Conservation (phyloP, 2,329 filamentous ascomycete species). For the Trichoderma cornu-damae region DNA sequence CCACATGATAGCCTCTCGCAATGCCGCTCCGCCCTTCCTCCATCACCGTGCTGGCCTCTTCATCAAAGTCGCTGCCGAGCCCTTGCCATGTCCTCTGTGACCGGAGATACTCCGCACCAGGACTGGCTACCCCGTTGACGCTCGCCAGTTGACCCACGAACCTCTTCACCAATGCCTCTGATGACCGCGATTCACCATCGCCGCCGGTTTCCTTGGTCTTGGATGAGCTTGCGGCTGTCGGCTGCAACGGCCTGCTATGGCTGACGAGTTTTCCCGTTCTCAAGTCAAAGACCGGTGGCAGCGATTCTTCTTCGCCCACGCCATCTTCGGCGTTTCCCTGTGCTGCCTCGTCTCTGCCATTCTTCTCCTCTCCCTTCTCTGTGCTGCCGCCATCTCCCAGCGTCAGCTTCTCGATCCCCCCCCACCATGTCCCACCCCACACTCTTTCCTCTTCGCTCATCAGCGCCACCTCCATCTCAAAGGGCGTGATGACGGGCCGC, state of each 20-base stretch:
- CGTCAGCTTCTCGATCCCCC: slow-evolving; percentile 70
- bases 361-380: slow-evolving; percentile 21
- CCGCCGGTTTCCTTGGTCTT: slow-evolving; percentile 23
- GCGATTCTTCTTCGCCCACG: slow-evolving; percentile 62
- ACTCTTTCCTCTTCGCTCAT: slow-evolving; percentile 68
- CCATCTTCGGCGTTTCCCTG: slow-evolving; percentile 38
- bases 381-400: slow-evolving; percentile 26
- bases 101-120: slow-evolving; percentile 80
- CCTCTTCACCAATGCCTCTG: slow-evolving; percentile 52
- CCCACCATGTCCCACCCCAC: slow-evolving; percentile 87
- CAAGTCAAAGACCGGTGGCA: slow-evolving; percentile 86
- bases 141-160: slow-evolving; percentile 63
- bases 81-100: slow-evolving; percentile 87
- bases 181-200: slow-evolving; percentile 13
- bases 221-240: slow-evolving; percentile 30
- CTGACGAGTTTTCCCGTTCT: slow-evolving; percentile 79
- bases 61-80: slow-evolving; percentile 76
- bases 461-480: slow-evolving; percentile 78
- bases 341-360: slow-evolving; percentile 22
- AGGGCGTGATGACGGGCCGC: slow-evolving; percentile 88
- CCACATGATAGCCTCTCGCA: slow-evolving; percentile 80
- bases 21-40: slow-evolving; percentile 85
- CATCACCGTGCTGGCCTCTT: slow-evolving; percentile 59
- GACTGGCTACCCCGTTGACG: slow-evolving; percentile 82
- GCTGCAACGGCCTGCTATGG: slow-evolving; percentile 68